Conservation (phyloP, 495 filamentous ascomycete species). For the Pseudotulostoma volvatum region DNA sequence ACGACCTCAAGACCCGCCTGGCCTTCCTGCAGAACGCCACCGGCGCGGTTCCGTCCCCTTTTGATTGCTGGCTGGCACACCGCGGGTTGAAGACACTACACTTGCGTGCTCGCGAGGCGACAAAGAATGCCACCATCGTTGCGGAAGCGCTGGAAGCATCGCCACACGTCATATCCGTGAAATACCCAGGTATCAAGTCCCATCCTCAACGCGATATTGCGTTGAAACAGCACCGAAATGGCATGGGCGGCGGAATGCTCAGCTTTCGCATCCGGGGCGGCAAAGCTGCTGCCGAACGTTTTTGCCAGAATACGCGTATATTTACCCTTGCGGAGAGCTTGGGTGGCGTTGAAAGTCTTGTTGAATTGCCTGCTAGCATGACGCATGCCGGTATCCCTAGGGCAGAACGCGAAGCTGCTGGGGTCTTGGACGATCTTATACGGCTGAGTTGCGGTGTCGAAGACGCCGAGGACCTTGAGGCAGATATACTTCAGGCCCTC, state of each 20-base stretch:
- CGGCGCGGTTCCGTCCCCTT: constrained; percentile 82
- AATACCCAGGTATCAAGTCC: constrained; percentile 82
- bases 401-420: constrained; percentile 76
- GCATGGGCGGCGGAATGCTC: constrained; percentile 94
- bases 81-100: constrained; percentile 94
- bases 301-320: constrained; percentile 78
- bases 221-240: constrained; percentile 77
- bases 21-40: constrained; percentile 94
- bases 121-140: constrained; percentile 61
- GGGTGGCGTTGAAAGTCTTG: constrained; percentile 82
- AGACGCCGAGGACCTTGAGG: constrained; percentile 68
- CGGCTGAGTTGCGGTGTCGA: constrained; percentile 88
- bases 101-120: constrained; percentile 72
- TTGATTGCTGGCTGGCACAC: constrained; percentile 99
- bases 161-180: constrained; percentile 72
- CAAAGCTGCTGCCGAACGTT: constrained; percentile 68
- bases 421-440: constrained; percentile 95
- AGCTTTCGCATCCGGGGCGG: constrained; percentile 90
- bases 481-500: constrained; percentile 72
- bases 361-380: constrained; percentile 87
- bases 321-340: constrained; percentile 90
- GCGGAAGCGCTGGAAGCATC: constrained; percentile 62
- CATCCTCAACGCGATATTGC: constrained; percentile 78
- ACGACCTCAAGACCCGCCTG: constrained; percentile 56
- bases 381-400: constrained; percentile 90